Percentiles rank a stretch among this genome's conserved stretches.
Evolutionary conservation across 495 filamentous ascomycete genomes (phyloP).

Genomic region (Xylaria grammica): DNA sequence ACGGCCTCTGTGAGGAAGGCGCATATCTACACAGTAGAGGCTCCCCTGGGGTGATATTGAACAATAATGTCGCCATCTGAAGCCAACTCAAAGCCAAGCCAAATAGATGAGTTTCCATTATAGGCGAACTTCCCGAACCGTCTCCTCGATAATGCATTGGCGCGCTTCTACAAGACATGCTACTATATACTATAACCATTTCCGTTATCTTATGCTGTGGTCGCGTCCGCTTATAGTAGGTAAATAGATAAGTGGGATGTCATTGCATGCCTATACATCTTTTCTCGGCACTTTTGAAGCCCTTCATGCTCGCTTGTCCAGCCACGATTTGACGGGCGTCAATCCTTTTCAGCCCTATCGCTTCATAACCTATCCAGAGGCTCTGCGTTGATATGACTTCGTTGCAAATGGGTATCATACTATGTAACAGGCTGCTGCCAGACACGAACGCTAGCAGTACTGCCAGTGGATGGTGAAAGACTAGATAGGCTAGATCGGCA

Average conservation of each 20-base stretch:
- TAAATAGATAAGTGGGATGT: conserved; percentile 4
- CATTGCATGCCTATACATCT: background rate
- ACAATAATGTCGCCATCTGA: conserved; percentile 19
- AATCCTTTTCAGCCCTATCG: conserved; percentile 15
- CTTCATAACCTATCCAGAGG: background rate
- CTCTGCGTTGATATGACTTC: background rate
- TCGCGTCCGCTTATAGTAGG: conserved; percentile 1
- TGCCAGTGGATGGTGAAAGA: background rate
- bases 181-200: background rate
- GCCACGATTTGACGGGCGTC: background rate
- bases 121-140: conserved; percentile 9
- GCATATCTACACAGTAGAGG: conserved; percentile 4
- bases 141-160: background rate
- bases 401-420: no score
- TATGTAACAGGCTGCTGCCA: background rate
- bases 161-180: conserved; percentile 1
- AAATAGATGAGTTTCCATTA: conserved; percentile 7
- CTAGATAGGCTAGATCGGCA: background rate
- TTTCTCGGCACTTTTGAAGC: conserved; percentile 14
- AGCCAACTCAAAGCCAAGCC: conserved; percentile 14
- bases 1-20: conserved; percentile 4
- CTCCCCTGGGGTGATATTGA: conserved; percentile 3
- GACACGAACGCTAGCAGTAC: no score
- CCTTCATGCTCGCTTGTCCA: background rate
- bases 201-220: conserved; percentile 6